These are phyloP conservation scores for Pneumocystis sp. DNA, from an alignment of 1,139 yeast species.

Conservation along the genomic window DNA sequence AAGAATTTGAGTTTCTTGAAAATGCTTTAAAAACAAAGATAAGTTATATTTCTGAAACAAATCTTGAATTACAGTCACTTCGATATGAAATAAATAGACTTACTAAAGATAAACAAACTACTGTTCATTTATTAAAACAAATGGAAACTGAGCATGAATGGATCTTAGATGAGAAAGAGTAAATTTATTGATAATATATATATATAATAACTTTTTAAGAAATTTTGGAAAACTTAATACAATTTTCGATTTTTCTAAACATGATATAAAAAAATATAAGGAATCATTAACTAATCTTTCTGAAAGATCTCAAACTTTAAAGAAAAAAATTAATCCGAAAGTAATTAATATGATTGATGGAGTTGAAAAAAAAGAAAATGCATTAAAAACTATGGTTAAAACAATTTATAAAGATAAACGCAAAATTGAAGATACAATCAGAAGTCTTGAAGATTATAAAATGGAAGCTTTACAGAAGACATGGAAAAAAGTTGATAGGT, in stretches of 20 bases:
- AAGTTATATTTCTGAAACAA: conserved; percentile 36
- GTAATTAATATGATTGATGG: conserved; percentile 91
- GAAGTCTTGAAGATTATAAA: conserved; percentile 75
- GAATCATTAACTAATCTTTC: conserved; percentile 42
- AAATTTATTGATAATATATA: conserved; percentile 29
- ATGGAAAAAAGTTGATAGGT: conserved; percentile 60
- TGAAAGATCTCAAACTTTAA: conserved; percentile 58
- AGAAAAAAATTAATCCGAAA: conserved; percentile 68
- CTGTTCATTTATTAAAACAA: conserved; percentile 33
- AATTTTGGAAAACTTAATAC: conserved; percentile 26
- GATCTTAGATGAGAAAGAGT: conserved; percentile 51
- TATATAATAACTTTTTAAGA: conserved; percentile 3
- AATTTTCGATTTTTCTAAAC: conserved; percentile 31
- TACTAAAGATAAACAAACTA: conserved; percentile 29
- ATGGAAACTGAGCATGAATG: conserved; percentile 50
- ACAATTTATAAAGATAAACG: conserved; percentile 83
- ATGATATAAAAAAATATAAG: conserved; percentile 48
- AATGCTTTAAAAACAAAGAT: conserved; percentile 37
- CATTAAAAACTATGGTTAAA: conserved; percentile 63
- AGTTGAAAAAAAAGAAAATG: conserved; percentile 73
- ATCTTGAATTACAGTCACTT: conserved; percentile 43
- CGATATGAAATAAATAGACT: conserved; percentile 52
- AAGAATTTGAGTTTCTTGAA: conserved; percentile 57
- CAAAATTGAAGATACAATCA: conserved; percentile 78
- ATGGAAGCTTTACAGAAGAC: conserved; percentile 70